A percentile compares a stretch with the other conserved stretches of the same genome.
Conservation (phyloP, 805 yeast genomes). For the Hanseniaspora nectarophila region DNA sequence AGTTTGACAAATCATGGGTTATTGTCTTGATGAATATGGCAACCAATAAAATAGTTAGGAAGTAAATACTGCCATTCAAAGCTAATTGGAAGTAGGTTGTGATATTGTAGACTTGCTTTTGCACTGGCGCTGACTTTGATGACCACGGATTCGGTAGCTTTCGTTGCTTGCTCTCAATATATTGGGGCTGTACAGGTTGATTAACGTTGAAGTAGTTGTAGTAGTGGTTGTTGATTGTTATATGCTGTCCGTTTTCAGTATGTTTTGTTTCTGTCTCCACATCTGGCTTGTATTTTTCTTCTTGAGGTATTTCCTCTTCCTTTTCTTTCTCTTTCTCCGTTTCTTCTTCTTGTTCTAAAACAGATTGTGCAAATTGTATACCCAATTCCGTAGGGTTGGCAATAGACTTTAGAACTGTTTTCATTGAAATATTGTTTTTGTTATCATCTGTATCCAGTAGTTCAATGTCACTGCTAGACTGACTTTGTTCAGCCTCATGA, state of each 20-base stretch:
- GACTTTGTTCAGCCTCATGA: background rate
- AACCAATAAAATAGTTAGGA: background rate
- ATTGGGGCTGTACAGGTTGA: background rate
- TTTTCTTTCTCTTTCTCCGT: background rate
- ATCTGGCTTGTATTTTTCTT: background rate
- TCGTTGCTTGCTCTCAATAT: background rate
- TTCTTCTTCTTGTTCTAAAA: background rate
- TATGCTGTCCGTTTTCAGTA: background rate
- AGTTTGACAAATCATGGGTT: conserved; percentile 3
- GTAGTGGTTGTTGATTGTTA: conserved; percentile 10
- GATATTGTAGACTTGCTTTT: background rate
- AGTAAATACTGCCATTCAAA: background rate
- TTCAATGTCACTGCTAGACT: background rate
- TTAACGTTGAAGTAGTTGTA: conserved; percentile 7
- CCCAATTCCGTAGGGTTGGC: conserved; percentile 14
- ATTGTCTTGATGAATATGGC: background rate
- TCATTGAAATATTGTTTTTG: background rate
- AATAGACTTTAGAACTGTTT: conserved; percentile 2
- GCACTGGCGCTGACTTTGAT: background rate
- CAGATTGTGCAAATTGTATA: conserved; percentile 5
- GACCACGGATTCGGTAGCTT: conserved; percentile 10
- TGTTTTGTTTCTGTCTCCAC: background rate
- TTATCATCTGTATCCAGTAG: background rate
- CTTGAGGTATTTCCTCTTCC: background rate
- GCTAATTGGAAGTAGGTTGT: conserved; percentile 1